These are phyloP conservation scores for Cyberlindnera nakhonratchasimensis DNA, from an alignment of 805 yeast genomes.

Conservation along the genomic window DNA sequence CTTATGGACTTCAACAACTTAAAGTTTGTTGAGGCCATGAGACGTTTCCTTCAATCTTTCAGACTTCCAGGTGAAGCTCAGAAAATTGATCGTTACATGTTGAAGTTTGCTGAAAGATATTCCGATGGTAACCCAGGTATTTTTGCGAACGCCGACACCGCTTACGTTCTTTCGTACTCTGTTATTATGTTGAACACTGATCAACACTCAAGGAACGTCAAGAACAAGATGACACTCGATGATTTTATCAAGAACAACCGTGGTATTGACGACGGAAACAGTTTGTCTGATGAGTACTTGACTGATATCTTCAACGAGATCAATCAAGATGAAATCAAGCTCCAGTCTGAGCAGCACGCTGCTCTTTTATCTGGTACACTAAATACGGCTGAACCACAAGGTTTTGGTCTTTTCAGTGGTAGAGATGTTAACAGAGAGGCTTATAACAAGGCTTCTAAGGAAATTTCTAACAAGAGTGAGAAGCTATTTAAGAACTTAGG, in stretches of 20 bases:
- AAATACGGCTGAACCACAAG: constrained; percentile 33
- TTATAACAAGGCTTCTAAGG: constrained; percentile 87
- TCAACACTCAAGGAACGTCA: constrained; percentile 83
- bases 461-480: constrained; percentile 87
- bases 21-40: constrained; percentile 80
- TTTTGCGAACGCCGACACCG: constrained; percentile 90
- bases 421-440: constrained; percentile 77
- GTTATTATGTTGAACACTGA: constrained; percentile 93
- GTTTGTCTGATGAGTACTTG: constrained; percentile 72
- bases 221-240: constrained; percentile 80
- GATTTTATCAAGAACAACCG: constrained; percentile 83
- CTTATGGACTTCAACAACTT: constrained; percentile 68
- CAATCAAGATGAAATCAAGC: constrained; percentile 77
- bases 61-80: constrained; percentile 98
- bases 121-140: constrained; percentile 83
- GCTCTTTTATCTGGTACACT: constrained; percentile 72
- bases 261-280: constrained; percentile 90
- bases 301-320: constrained; percentile 74
- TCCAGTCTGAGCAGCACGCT: constrained; percentile 91
- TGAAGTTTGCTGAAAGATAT: constrained; percentile 92
- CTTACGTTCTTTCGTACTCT: constrained; percentile 88
- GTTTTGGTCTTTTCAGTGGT: constrained; percentile 60
- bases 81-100: constrained; percentile 93
- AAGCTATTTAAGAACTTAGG: constrained; percentile 69
- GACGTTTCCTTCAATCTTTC: constrained; percentile 80